Conservation (phyloP, 2,329 filamentous ascomycete genomes). For the Aspergillus sp. region DNA sequence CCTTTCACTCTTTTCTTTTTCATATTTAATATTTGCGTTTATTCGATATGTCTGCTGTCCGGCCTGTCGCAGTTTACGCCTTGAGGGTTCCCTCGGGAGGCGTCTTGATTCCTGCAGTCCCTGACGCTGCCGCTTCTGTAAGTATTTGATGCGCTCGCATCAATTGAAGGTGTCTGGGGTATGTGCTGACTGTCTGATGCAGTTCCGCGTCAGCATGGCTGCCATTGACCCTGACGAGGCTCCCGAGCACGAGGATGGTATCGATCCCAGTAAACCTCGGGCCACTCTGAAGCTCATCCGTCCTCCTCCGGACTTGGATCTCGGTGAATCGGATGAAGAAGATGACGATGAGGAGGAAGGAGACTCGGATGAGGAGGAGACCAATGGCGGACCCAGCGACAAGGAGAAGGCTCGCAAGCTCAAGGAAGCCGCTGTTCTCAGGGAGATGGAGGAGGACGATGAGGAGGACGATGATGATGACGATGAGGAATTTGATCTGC, state of each 20-base stretch:
- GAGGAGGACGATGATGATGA: slow-evolving; percentile 58
- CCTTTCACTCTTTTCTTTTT: slow-evolving; percentile 1
- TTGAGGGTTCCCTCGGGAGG: slow-evolving; percentile 82
- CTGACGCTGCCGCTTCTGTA: slow-evolving; percentile 77
- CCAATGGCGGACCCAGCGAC: slow-evolving; percentile 85
- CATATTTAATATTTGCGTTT: slow-evolving; percentile 1
- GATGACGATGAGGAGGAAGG: slow-evolving; percentile 47
- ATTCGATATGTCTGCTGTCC: slow-evolving; percentile 39
- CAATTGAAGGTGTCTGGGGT: neutral
- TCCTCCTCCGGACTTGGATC: slow-evolving; percentile 51
- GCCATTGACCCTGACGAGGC: slow-evolving; percentile 84
- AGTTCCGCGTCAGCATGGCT: slow-evolving; percentile 99
- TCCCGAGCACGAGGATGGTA: slow-evolving; percentile 56
- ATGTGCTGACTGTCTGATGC: slow-evolving; percentile 2
- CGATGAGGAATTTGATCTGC: slow-evolving; percentile 52
- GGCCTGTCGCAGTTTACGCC: slow-evolving; percentile 76
- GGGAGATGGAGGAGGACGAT: slow-evolving; percentile 62
- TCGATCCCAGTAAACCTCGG: slow-evolving; percentile 57
- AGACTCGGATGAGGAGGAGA: slow-evolving; percentile 65
- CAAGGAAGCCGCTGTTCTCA: slow-evolving; percentile 65
- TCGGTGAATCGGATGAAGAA: slow-evolving; percentile 56
- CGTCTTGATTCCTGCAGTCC: slow-evolving; percentile 68
- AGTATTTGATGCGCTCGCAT: slow-evolving; percentile 33
- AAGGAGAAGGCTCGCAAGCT: slow-evolving; percentile 83
- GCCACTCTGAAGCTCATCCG: slow-evolving; percentile 90